Base-by-base conservation (phyloP, 441 rosid genomes). In the Pelargonium myrrhifolium region DNA sequence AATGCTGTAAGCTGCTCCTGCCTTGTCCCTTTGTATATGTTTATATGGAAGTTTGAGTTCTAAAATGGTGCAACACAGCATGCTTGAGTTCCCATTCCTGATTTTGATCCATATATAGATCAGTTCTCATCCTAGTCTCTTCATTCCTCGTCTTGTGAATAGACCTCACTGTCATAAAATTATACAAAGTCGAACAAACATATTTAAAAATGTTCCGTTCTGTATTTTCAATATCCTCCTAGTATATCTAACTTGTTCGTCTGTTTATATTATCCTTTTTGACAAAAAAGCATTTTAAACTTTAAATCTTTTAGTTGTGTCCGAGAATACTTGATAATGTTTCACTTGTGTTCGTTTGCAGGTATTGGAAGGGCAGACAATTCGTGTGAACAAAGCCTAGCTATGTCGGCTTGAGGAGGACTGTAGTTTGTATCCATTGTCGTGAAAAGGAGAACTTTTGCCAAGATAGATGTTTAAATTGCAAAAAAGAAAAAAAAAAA, bases 371-470 rank as follows among this genome's bases (percentile, higher is more conserved):
- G 97, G 96, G 70, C 97, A 90, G 67, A 40, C 49, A 45, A 84
- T 90, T 74, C 97, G 95, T 22, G 98, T 90, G 71, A 93, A 90
- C 79, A 89, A 86, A 82, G 96, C 96, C 0, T 93, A 83, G 79
- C 6, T 31, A 31, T 6, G 35, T 31, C 35, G 35, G 35, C 35
- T 31, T 31, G 35, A 4, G 4, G 35, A 31, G 55, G 55, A 47
- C 55, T 12, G 17, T 47, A 4, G 4, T 15, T 47, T 47, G 17
- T 47, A 47, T 11, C 17, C 55, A 47, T 47, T 47, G 55, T 47
- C 14, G 6, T 47, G 17, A 47, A 14, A 12, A 15, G 14, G 55
- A 47, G 55, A 47, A 47, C 55, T 47, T 47, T 15, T 6, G n/a
- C 55, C n/a, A 47, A 14, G 1, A 12, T 4, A 47, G 15, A 47